Percentiles rank a stretch among this genome's conserved stretches.
Conservation (phyloP, 208 protist species). For the Tritrichomonas foetus region DNA sequence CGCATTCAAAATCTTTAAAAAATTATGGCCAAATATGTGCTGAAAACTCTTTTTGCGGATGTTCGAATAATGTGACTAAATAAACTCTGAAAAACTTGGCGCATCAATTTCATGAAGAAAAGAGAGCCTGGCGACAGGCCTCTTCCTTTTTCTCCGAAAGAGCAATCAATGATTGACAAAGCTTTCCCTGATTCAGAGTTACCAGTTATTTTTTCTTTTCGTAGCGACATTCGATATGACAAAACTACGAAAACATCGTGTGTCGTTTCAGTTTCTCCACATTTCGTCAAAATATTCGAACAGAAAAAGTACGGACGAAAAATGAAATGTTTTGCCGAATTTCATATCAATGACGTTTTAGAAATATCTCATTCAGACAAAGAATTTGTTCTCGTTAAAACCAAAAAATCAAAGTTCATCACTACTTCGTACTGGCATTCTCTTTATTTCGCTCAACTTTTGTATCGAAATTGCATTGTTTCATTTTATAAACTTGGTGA, state of each 20-base stretch:
- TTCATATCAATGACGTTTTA: not conserved
- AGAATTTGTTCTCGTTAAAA: not conserved
- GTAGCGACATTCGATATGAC: not conserved
- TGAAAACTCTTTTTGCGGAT: no score
- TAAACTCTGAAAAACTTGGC: no score
- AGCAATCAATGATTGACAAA: not conserved
- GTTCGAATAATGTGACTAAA: no score
- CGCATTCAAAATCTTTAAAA: no score
- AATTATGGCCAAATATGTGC: no score
- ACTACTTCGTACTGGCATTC: not conserved
- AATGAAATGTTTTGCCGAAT: not conserved
- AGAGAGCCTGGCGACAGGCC: not conserved
- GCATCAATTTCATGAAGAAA: no score
- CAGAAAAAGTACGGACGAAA: not conserved
- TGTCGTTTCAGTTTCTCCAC: not conserved
- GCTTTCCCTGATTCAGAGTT: not conserved
- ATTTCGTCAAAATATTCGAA: not conserved
- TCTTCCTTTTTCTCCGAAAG: not conserved
- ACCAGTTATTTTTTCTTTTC: not conserved
- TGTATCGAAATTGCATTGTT: not conserved
- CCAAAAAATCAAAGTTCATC: not conserved
- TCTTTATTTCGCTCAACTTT: not conserved
- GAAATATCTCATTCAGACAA: not conserved
- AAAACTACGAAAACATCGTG: not conserved
- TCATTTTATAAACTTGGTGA: not conserved